A percentile compares a stretch with the other conserved stretches of the same genome.
Evolutionary conservation across 768 basidiomycete species (phyloP).

Genomic region (Boletus tomentosulus): DNA sequence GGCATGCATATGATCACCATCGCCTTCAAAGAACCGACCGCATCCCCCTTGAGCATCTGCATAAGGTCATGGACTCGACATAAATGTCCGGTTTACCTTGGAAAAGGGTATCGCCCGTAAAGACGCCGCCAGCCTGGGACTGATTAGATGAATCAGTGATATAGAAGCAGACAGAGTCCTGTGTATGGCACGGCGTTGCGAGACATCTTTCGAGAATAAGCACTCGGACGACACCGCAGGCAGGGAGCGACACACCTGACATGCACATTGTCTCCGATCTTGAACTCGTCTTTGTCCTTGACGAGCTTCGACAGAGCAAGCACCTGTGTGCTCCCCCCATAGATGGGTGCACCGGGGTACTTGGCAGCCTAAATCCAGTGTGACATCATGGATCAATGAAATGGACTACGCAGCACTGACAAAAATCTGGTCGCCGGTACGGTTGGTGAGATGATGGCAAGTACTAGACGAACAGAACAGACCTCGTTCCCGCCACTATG

Average conservation of each 20-base stretch:
- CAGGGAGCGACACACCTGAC: conserved; percentile 48
- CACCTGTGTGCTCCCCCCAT: conserved; percentile 76
- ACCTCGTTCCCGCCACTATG: conserved; percentile 88
- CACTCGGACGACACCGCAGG: background rate
- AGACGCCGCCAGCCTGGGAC: conserved; percentile 67
- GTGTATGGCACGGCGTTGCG: conserved; percentile 91
- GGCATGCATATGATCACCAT: conserved; percentile 71
- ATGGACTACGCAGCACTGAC: conserved; percentile 19
- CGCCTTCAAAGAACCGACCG: conserved; percentile 93
- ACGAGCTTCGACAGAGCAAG: conserved; percentile 68
- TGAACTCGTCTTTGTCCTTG: conserved; percentile 78
- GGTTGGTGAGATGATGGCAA: conserved; percentile 10
- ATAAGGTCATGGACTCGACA: background rate
- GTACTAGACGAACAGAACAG: conserved; percentile 7
- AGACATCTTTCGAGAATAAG: conserved; percentile 51
- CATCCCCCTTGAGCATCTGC: conserved; percentile 58
- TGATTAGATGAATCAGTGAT: conserved; percentile 48
- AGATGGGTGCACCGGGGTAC: conserved; percentile 50
- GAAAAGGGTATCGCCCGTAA: conserved; percentile 95
- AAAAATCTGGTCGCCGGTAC: conserved; percentile 21
- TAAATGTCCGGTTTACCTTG: conserved; percentile 25
- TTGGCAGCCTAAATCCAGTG: conserved; percentile 34
- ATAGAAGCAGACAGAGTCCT: conserved; percentile 93
- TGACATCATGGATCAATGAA: background rate
- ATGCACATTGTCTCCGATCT: conserved; percentile 57